These are phyloP conservation scores for Mycosphaerelloides madeirae DNA, from an alignment of 2,329 filamentous ascomycete genomes.

Conservation along the genomic window DNA sequence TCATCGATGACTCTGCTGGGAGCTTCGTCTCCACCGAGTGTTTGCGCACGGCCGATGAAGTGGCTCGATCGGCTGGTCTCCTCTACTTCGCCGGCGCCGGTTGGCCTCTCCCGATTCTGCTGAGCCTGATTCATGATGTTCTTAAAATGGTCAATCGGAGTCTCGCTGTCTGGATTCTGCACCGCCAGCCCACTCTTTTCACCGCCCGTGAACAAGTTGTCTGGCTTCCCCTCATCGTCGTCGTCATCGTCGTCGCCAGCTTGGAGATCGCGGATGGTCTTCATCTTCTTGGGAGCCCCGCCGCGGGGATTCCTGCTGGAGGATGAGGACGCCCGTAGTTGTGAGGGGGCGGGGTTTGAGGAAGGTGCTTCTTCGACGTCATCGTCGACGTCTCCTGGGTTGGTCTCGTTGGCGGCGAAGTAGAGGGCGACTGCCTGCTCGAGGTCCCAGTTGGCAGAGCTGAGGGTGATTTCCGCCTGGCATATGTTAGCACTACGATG, in stretches of 20 bases:
- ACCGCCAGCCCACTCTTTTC: slow-evolving; percentile 75
- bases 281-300: slow-evolving; percentile 30
- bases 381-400: slow-evolving; percentile 33
- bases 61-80: slow-evolving; percentile 30
- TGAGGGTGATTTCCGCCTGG: slow-evolving; percentile 43
- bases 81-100: slow-evolving; percentile 47
- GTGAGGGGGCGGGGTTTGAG: slow-evolving; percentile 8
- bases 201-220: slow-evolving; percentile 74
- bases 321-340: slow-evolving; percentile 15
- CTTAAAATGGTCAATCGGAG: slow-evolving; percentile 43
- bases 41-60: slow-evolving; percentile 69
- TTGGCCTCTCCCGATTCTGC: slow-evolving; percentile 53
- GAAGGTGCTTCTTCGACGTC: slow-evolving; percentile 18
- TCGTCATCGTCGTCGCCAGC: slow-evolving; percentile 55
- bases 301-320: slow-evolving; percentile 21
- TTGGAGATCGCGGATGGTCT: slow-evolving; percentile 46
- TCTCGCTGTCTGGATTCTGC: slow-evolving; percentile 55
- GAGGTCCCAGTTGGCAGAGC: slow-evolving; percentile 43
- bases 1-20: slow-evolving; percentile 66
- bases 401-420: slow-evolving; percentile 41
- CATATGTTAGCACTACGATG: background rate
- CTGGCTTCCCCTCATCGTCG: slow-evolving; percentile 56
- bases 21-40: slow-evolving; percentile 71
- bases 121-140: slow-evolving; percentile 47
- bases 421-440: slow-evolving; percentile 42